These are phyloP conservation scores for Calocybe cyanea DNA, from an alignment of 768 basidiomycete genomes.

Conservation along the genomic window DNA sequence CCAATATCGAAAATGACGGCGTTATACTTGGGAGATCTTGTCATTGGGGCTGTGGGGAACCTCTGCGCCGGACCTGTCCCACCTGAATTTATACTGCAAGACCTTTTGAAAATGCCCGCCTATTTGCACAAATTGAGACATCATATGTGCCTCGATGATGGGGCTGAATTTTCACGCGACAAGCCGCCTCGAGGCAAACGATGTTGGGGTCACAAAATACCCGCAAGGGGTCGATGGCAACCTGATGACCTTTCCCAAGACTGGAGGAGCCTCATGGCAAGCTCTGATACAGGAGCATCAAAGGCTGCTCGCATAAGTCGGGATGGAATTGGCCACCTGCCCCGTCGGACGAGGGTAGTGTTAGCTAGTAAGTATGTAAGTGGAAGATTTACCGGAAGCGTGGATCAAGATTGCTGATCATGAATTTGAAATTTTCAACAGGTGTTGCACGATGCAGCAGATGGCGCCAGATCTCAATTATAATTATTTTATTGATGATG, in stretches of 20 bases:
- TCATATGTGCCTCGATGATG: constrained; percentile 19
- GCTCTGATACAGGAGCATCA: constrained; percentile 8
- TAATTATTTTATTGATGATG: too few relatives aligned
- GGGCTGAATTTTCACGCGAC: constrained; percentile 13
- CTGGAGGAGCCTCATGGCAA: constrained; percentile 9
- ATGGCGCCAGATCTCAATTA: too few relatives aligned
- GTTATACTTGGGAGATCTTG: constrained; percentile 17
- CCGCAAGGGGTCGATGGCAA: constrained; percentile 9
- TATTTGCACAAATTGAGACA: constrained; percentile 6
- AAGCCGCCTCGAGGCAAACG: constrained; percentile 18
- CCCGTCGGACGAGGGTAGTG: too few relatives aligned
- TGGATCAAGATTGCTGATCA: too few relatives aligned
- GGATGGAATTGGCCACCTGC: not conserved
- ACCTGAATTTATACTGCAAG: constrained; percentile 16
- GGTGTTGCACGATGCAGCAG: too few relatives aligned
- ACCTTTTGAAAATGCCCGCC: not conserved
- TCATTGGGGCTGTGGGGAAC: constrained; percentile 6
- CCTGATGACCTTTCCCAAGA: constrained; percentile 7
- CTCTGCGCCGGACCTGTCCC: not conserved
- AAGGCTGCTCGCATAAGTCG: not conserved
- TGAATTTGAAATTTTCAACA: too few relatives aligned
- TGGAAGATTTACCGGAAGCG: too few relatives aligned
- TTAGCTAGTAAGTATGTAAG: too few relatives aligned
- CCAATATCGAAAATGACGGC: constrained; percentile 52
- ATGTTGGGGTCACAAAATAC: constrained; percentile 4